Conservation (phyloP, 441 rosid species). For the Croton setiger region DNA sequence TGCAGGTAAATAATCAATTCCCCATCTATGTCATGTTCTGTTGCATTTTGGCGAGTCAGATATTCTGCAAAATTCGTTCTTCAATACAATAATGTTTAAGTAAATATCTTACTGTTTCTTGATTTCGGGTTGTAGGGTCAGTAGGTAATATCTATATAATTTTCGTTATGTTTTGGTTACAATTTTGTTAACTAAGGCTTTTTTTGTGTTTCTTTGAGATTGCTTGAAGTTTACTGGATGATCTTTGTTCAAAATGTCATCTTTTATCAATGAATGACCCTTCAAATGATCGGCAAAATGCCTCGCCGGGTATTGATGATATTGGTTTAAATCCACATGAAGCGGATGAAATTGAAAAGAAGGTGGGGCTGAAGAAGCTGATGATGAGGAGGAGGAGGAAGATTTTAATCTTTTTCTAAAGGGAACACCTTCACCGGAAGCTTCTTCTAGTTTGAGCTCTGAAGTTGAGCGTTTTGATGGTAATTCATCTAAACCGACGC, state of each 20-base stretch:
- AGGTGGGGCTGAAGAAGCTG: constrained; percentile 20
- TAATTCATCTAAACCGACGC: constrained; percentile 23
- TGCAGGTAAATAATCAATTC: neutral
- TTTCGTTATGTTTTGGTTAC: neutral
- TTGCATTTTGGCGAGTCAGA: neutral
- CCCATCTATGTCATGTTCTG: neutral
- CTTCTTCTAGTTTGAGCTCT: constrained; percentile 91
- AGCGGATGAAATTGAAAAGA: constrained; percentile 25
- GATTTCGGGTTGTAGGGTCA: constrained; percentile 3
- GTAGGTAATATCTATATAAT: neutral
- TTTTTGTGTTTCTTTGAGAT: neutral
- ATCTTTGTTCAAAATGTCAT: constrained; percentile 12
- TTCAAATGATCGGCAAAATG: constrained; percentile 26
- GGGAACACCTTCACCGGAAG: constrained; percentile 66
- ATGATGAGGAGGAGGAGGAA: constrained; percentile 66
- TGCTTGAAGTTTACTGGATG: constrained; percentile 15
- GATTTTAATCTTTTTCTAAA: constrained; percentile 83
- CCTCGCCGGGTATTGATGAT: constrained; percentile 4
- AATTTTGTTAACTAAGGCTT: neutral
- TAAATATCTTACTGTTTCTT: neutral
- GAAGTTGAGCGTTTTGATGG: constrained; percentile 54
- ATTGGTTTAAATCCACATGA: neutral
- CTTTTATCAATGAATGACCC: constrained; percentile 21
- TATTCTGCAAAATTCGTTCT: neutral
- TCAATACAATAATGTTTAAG: neutral